These are phyloP conservation scores for Phytophthora sp. DNA, from an alignment of 352 stramenopile genomes.

Conservation along the genomic window DNA sequence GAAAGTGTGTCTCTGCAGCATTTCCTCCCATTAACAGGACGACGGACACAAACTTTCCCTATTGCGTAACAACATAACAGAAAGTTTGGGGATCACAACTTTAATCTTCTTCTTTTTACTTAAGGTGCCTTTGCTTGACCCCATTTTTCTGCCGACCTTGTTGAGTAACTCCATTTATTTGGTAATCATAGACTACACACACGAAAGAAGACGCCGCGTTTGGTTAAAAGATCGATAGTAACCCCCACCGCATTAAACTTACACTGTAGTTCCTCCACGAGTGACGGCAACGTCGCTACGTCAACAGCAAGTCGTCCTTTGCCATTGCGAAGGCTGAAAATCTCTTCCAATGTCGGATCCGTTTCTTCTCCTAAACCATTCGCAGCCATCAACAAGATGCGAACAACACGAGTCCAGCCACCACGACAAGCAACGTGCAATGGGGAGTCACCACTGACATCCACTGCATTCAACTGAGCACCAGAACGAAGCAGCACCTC, in stretches of 20 bases:
- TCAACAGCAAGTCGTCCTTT: conserved; percentile 59
- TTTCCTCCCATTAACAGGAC: no score
- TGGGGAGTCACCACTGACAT: conserved; percentile 56
- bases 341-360: conserved; percentile 22
- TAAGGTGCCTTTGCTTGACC: conserved; percentile 7
- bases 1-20: no score
- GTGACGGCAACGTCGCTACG: conserved; percentile 44
- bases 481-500: conserved; percentile 47
- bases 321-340: conserved; percentile 56
- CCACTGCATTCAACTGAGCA: conserved; percentile 42
- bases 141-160: neutral
- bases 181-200: conserved; percentile 22
- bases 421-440: conserved; percentile 61
- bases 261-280: conserved; percentile 34
- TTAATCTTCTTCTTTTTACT: no score
- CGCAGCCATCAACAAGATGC: conserved; percentile 47
- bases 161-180: conserved; percentile 11
- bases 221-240: no score
- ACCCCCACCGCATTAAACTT: conserved; percentile 13
- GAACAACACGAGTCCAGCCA: conserved; percentile 48
- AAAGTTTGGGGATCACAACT: no score
- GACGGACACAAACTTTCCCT: no score
- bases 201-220: neutral
- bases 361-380: conserved; percentile 22
- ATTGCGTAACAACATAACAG: no score